Evolutionary conservation across 2,329 filamentous ascomycete species (phyloP).

Genomic region (Trichoderma sp.): DNA sequence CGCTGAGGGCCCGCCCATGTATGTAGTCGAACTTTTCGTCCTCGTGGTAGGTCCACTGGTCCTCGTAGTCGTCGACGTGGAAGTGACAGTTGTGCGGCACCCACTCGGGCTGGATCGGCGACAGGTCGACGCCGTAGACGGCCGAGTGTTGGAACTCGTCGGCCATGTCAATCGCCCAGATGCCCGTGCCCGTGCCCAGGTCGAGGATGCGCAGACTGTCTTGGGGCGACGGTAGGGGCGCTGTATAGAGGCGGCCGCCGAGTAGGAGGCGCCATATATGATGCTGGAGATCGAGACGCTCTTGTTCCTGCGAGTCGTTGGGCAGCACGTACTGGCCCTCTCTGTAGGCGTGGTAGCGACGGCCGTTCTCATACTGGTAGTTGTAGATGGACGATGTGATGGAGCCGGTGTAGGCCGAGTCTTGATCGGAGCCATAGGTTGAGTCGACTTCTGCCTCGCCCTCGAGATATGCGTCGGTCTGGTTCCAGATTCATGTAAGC

Average conservation of each 20-base stretch:
- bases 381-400: slow-evolving; percentile 43
- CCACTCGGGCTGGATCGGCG: slow-evolving; percentile 56
- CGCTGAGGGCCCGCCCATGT: slow-evolving; percentile 34
- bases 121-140: slow-evolving; percentile 52
- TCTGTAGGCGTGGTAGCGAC: slow-evolving; percentile 47
- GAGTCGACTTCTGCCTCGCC: slow-evolving; percentile 32
- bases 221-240: slow-evolving; percentile 37
- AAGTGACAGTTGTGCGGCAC: slow-evolving; percentile 62
- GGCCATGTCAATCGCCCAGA: slow-evolving; percentile 58
- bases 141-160: slow-evolving; percentile 39
- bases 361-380: slow-evolving; percentile 46
- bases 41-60: slow-evolving; percentile 39
- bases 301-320: slow-evolving; percentile 53
- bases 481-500: background rate
- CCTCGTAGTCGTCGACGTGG: slow-evolving; percentile 62
- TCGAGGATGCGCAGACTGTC: slow-evolving; percentile 47
- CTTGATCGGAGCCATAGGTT: slow-evolving; percentile 34
- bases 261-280: slow-evolving; percentile 49
- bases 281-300: slow-evolving; percentile 54
- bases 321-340: slow-evolving; percentile 44
- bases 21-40: slow-evolving; percentile 40
- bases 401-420: slow-evolving; percentile 32
- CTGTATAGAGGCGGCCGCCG: slow-evolving; percentile 42
- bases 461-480: slow-evolving; percentile 21
- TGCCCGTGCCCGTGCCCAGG: slow-evolving; percentile 59